Percentiles rank a stretch among this genome's conserved stretches.
These are phyloP conservation scores for Paramecium primaurelia DNA, from an alignment of 73 alveolate genomes.

Conservation along the genomic window DNA sequence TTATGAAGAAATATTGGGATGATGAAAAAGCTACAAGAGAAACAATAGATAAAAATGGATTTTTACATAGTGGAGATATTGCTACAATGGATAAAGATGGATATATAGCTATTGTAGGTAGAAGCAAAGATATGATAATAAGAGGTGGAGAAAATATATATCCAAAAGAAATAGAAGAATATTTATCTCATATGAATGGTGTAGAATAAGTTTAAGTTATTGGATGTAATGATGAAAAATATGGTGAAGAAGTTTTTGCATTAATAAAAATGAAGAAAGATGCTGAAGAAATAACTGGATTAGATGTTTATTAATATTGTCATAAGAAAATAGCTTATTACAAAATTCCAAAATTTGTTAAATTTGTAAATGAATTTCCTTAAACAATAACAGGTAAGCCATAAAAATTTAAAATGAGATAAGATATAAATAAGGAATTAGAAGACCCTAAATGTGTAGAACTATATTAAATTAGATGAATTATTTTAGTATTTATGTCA, in stretches of 20 bases:
- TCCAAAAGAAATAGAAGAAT: constrained; percentile 86
- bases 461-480: constrained; percentile 46
- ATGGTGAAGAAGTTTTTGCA: constrained; percentile 87
- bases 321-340: constrained; percentile 75
- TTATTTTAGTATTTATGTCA: neutral
- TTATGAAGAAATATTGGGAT: constrained; percentile 82
- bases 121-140: constrained; percentile 83
- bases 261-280: constrained; percentile 68
- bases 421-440: constrained; percentile 52
- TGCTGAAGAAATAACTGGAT: constrained; percentile 20
- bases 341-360: constrained; percentile 73
- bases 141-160: constrained; percentile 92
- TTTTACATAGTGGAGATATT: constrained; percentile 79
- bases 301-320: constrained; percentile 66
- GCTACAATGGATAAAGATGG: constrained; percentile 83
- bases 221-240: constrained; percentile 76
- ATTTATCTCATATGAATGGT: constrained; percentile 66
- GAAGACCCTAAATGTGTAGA: constrained; percentile 46
- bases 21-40: constrained; percentile 72
- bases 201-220: constrained; percentile 75
- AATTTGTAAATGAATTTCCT: constrained; percentile 72
- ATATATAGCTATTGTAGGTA: constrained; percentile 77
- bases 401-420: constrained; percentile 77
- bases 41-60: constrained; percentile 67
- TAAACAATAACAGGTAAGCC: constrained; percentile 88